Base-by-base conservation (phyloP, 768 basidiomycete genomes). In the Galerina sulciceps region DNA sequence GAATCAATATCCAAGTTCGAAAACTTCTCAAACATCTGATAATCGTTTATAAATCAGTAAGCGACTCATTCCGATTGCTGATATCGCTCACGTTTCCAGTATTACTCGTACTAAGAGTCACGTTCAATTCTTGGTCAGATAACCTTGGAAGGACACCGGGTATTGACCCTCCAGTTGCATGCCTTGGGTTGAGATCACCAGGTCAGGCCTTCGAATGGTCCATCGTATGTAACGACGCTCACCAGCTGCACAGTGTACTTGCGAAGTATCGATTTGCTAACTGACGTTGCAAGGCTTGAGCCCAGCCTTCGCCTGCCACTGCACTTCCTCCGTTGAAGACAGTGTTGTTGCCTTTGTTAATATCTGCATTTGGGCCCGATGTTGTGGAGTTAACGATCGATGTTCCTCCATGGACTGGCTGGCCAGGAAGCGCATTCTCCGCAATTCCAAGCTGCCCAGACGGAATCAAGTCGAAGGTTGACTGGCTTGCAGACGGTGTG, bases 241-340 rank as follows among this genome's bases (percentile, higher is more conserved):
- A 93, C 95, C 96, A 98, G 64, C 91, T 93, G 73, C 96, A 97
- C 60, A 96, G 81, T 1, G 86, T 85, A 61, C 93, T 89, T 23
- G 89, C 78, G 64, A 91, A 79, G 71, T 95, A 96, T 38, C 96
- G 83, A 69, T 96, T 96, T 8, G 90, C 93, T 59, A 95, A 76
- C 69, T 92, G 86, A 43, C 90, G 82, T 65, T 78, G 78, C 15
- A 96, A 76, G 6, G 81, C 75, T 15, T 78, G 72, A 3, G 74
- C 79, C 91, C 91, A 93, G 3, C 85, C 88, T 66, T 91, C 90
- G 10, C 81, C 81, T 10, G 65, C 61, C 0, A 73, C 71, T 3
- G 81, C 80, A 59, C 85, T 91, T 9, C 90, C 89, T 18, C 91
- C 90, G 62, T 90, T 90, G 2, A 82, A 63, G 22, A 92, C 87